Base-by-base conservation (phyloP, 805 yeast genomes). In the Metschnikowia amazonensis region DNA sequence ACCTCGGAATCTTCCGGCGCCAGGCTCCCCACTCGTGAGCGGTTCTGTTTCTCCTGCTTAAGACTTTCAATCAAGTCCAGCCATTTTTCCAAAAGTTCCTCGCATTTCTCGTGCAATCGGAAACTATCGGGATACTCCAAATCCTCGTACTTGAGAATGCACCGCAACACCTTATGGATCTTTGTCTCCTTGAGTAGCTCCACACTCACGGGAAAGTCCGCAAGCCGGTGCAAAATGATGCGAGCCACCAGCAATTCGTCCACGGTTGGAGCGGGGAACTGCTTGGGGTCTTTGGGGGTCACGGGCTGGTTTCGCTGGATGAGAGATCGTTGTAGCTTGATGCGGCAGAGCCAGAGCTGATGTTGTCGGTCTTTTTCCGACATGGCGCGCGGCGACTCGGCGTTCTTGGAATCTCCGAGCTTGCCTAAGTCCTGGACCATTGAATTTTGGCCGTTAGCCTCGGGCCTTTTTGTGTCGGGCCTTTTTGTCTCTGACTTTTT, bases 121-220 rank as follows among this genome's bases (percentile, higher is more conserved):
- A 67, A 72, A 48, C 75, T 72, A 31, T 72, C 69, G 11, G 70
- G 66, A 47, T 70, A 67, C 48, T 65, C 72, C 49, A 75, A 62
- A 29, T 62, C 62, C 23, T 63, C 64, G 48, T 68, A 66, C 46
- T 67, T 68, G 42, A 68, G 48, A 17, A 77, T 74, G 45, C 78
- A 77, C 55, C 72, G 75, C 47, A 77, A 56, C 1, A 77, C 81
- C 57, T 77, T 77, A 55, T 77, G 80, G 42, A 77, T 62, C 52
- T 76, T 77, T 13, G 81, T 74, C 18, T 60, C 59, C 40, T 62
- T 65, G 47, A 77, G 63, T 17, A 76, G 55, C 13, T 70, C 72
- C 17, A 64, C 58, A 24, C 57, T 65, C 29, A 77, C 67, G 1
- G 76, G 69, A 47, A 75, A 72, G 14, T 69, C 70, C 20, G 66